Evolutionary conservation across 2,329 filamentous ascomycete genomes (phyloP).

Genomic region (Talaromyces marneffei): DNA sequence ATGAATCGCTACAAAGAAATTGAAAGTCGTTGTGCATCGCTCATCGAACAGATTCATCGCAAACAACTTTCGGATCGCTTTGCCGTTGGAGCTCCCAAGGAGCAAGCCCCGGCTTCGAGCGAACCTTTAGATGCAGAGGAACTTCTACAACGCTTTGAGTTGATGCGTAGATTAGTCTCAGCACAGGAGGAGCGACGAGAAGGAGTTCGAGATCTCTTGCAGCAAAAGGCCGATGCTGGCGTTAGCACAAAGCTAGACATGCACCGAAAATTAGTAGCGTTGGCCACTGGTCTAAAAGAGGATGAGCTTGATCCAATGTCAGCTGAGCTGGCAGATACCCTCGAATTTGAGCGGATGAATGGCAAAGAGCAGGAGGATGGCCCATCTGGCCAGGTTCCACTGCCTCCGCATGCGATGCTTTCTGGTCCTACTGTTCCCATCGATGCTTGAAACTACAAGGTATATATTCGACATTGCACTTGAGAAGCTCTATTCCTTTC

Average conservation of each 20-base stretch:
- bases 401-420: constrained; percentile 20
- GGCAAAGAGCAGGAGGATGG: constrained; percentile 27
- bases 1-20: constrained; percentile 36
- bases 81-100: constrained; percentile 16
- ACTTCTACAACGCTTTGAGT: constrained; percentile 26
- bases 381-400: constrained; percentile 24
- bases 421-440: constrained; percentile 28
- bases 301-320: constrained; percentile 45
- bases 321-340: constrained; percentile 40
- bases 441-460: constrained; percentile 21
- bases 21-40: constrained; percentile 34
- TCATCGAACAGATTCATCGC: constrained; percentile 42
- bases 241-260: constrained; percentile 43
- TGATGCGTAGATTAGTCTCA: constrained; percentile 27
- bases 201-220: constrained; percentile 37
- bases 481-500: not conserved
- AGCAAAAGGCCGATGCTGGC: constrained; percentile 42
- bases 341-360: constrained; percentile 40
- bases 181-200: constrained; percentile 32
- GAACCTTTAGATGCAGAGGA: constrained; percentile 26
- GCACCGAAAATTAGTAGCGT: constrained; percentile 42
- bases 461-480: not conserved
- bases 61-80: constrained; percentile 30
- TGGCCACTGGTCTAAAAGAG: constrained; percentile 44
- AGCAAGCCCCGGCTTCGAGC: constrained; percentile 14